A percentile compares a stretch with the other conserved stretches of the same genome.
phyloP scores from a whole-genome alignment of 2,329 filamentous ascomycete genomes.

The Aspergillus unguis region DNA sequence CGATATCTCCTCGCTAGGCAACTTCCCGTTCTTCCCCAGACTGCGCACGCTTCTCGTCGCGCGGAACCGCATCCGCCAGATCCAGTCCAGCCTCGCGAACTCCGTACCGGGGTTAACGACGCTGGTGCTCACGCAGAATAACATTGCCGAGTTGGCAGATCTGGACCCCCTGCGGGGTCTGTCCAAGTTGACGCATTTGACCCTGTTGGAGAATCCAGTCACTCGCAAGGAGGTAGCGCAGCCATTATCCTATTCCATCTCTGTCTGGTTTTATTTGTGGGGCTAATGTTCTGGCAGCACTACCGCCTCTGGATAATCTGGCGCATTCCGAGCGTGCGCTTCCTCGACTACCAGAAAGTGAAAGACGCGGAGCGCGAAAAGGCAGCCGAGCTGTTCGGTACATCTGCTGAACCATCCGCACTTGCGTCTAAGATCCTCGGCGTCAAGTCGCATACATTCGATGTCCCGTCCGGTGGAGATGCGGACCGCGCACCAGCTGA shows the following conservation, averaged over 20 bases:
- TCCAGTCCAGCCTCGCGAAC: constrained; percentile 71
- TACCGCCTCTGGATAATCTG: constrained; percentile 92
- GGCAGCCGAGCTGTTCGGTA: constrained; percentile 80
- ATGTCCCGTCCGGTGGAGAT: constrained; percentile 43
- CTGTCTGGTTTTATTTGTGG: not conserved
- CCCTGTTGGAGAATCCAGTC: constrained; percentile 82
- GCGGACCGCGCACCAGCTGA: constrained; percentile 43
- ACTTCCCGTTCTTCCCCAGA: constrained; percentile 88
- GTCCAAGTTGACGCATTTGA: constrained; percentile 70
- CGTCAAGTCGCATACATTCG: constrained; percentile 74
- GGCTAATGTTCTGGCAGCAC: constrained; percentile 53
- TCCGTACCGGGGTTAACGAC: constrained; percentile 79
- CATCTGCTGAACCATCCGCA: constrained; percentile 69
- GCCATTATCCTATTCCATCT: constrained; percentile 23
- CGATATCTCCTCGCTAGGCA: constrained; percentile 82
- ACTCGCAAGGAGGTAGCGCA: constrained; percentile 79
- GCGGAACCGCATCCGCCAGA: constrained; percentile 78
- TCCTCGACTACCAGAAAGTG: constrained; percentile 89
- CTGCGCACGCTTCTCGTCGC: constrained; percentile 84
- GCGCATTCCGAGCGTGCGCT: constrained; percentile 78
- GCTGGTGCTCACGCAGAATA: constrained; percentile 79
- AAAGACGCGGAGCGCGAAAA: constrained; percentile 77
- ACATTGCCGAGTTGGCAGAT: constrained; percentile 78
- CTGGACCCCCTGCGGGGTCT: constrained; percentile 74
- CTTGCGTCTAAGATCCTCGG: constrained; percentile 82